phyloP scores from a whole-genome alignment of 208 protist species.

The Acanthamoeba healyi region DNA sequence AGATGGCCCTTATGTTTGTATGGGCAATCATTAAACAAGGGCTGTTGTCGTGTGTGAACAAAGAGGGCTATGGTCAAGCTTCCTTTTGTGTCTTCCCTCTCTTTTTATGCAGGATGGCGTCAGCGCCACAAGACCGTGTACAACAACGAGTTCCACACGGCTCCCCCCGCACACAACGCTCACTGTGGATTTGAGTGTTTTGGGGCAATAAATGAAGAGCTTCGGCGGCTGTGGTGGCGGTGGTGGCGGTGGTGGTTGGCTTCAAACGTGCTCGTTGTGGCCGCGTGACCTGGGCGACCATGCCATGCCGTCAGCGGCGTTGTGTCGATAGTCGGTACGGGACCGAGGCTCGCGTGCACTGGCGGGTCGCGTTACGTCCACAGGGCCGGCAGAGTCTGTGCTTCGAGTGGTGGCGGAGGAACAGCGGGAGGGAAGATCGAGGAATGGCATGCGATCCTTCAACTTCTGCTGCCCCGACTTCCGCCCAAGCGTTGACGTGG shows the following conservation, averaged over 20 bases:
- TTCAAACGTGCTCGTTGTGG: background rate
- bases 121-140: too few relatives aligned
- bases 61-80: too few relatives aligned
- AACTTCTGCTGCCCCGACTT: background rate
- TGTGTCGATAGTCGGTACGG: background rate
- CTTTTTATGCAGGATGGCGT: too few relatives aligned
- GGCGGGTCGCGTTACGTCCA: background rate
- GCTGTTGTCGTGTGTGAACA: too few relatives aligned
- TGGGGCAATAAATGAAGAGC: background rate
- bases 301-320: background rate
- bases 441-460: constrained; percentile 37
- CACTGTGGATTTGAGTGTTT: too few relatives aligned
- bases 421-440: background rate
- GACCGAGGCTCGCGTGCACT: constrained; percentile 1
- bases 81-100: too few relatives aligned
- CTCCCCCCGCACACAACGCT: too few relatives aligned
- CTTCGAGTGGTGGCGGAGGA: background rate
- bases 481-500: constrained; percentile 19
- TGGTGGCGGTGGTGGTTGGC: background rate
- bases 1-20: too few relatives aligned
- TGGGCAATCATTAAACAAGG: too few relatives aligned
- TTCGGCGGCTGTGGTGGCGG: background rate
- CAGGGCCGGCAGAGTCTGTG: background rate
- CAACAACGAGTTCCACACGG: too few relatives aligned
- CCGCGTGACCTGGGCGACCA: background rate